Evolutionary conservation across 1,284 basidiomycete species (phyloP), one percentile per base, ranked within the genome.

Genomic region (Heterobasidion parviporum): DNA sequence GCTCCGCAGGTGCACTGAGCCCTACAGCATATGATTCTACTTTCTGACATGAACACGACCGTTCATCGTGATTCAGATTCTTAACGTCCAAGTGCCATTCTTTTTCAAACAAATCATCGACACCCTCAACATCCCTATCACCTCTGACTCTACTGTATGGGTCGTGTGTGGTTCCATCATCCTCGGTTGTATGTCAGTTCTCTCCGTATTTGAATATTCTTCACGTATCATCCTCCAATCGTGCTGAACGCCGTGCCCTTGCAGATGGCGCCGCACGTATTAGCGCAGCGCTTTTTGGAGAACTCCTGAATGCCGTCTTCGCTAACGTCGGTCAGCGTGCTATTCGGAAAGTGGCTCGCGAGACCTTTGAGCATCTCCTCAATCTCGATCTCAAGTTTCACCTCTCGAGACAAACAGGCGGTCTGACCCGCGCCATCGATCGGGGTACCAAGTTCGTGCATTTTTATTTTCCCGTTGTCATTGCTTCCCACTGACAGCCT

Each of bases 61-160:
- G 12, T 48, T 6, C 18, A 20, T 10, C 46, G 12, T 12, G 7
- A 9, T 4, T 48, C 57, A 90, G 88, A 72, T 97, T 33, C 74
- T 98, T 57, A 99, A 98, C 67, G 96, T 99, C 0, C 96, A 98
- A 78, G 95, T 99, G 6, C 96, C 97, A 0, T 84, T 94, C 62
- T 79, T 98, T 61, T 99, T 99, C 82, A 99, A 98, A 70, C 70
- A 80, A 44, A 85, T 99, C 51, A 86, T 99, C 57, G 96, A 99
- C 68, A 70, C 85, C 1, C 76, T 99, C 60, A 98, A 97, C 65
- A 75, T 98, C 26, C 86, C 92, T 51, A 77, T 97, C 55, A 81
- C 87, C 0, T 78, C 87, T 8, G 76, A 80, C 0, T 85, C 89
- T 5, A 92, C 94, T 0, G 91, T 93, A 3, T 98, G 94, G 92